Evolutionary conservation across 2,329 filamentous ascomycete genomes (phyloP), one percentile per base, ranked within the genome.

Genomic region (Xylariaceae sp.): DNA sequence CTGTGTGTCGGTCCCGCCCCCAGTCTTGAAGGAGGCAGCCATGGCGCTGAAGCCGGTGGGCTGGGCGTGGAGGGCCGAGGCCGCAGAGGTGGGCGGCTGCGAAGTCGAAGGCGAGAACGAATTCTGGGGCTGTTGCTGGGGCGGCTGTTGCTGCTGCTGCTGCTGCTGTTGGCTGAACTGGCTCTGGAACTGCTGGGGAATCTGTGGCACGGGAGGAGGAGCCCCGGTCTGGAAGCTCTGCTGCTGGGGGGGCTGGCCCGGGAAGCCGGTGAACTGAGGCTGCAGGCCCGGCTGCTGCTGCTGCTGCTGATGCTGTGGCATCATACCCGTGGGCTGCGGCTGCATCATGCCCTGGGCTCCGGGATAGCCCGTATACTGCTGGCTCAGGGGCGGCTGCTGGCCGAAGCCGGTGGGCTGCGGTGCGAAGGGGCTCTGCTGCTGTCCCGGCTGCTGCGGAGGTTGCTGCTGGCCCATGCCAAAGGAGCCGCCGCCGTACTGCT

Each of bases 1-100:
- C 36, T 67, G 55, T 15, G 55, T 33, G 46, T 55, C 63, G 25
- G 65, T 46, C 32, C 59, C 53, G 17, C 65, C 63, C 5, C 64
- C 63, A 0, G 70, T 68, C 43, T 77, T 75, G 56, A 81, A 81
- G 6, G 76, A 80, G 22, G 77, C 75, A 8, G 77, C 73, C 75
- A 81, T 81, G 43, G 78, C 71, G 33, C 62, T 68, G 55, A 81
- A 82, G 16, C 77, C 77, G 1, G 77, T 82, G 12, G 75, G 58
- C 53, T 81, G 77, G 5, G 82, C 71, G 44, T 82, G 77, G 50
- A 81, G 73, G 10, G 77, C 63, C 9, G 77, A 69, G 11, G 77
- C 63, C 16, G 58, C 61, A 37, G 53, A 54, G 43, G 60, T 56
- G 10, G 72, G 57, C 4, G 63, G 49, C 41, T 72, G 70, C 51